Conservation (phyloP, 2,329 filamentous ascomycete genomes). For the Malbranchea zuffiana region DNA sequence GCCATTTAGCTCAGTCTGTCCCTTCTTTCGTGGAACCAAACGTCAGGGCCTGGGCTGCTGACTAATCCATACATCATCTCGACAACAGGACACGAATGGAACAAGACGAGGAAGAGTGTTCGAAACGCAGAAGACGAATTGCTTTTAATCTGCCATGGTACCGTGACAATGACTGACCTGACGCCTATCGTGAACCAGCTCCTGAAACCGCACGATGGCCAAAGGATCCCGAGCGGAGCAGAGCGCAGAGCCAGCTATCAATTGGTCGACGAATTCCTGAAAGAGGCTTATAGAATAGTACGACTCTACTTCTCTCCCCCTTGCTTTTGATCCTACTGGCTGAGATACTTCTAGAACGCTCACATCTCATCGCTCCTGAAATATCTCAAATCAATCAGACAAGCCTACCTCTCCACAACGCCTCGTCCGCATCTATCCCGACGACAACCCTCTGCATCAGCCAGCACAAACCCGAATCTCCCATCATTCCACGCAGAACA, state of each 20-base stretch:
- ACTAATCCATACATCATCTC: no score
- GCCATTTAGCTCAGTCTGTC: no score
- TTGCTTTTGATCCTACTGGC: background rate
- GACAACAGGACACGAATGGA: no score
- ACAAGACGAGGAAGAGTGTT: no score
- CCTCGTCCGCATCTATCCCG: constrained; percentile 47
- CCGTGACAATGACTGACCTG: constrained; percentile 31
- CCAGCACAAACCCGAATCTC: constrained; percentile 32
- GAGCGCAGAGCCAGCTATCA: constrained; percentile 18
- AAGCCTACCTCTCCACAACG: constrained; percentile 79
- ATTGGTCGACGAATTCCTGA: constrained; percentile 70
- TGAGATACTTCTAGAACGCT: constrained; percentile 51
- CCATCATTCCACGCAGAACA: constrained; percentile 37
- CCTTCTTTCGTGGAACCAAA: no score
- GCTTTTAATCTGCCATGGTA: no score
- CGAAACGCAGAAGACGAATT: no score
- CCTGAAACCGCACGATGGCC: constrained; percentile 25
- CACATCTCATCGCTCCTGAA: constrained; percentile 70
- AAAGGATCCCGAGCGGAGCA: constrained; percentile 27
- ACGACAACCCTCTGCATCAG: constrained; percentile 17
- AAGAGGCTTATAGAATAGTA: constrained; percentile 90
- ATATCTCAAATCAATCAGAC: constrained; percentile 73
- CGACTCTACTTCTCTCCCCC: constrained; percentile 21
- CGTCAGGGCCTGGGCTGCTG: no score
- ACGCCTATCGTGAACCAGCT: constrained; percentile 29